Percentiles rank a stretch among this genome's conserved stretches.
phyloP scores from a whole-genome alignment of 495 filamentous ascomycete species.

The Penicillium subrubescens region DNA sequence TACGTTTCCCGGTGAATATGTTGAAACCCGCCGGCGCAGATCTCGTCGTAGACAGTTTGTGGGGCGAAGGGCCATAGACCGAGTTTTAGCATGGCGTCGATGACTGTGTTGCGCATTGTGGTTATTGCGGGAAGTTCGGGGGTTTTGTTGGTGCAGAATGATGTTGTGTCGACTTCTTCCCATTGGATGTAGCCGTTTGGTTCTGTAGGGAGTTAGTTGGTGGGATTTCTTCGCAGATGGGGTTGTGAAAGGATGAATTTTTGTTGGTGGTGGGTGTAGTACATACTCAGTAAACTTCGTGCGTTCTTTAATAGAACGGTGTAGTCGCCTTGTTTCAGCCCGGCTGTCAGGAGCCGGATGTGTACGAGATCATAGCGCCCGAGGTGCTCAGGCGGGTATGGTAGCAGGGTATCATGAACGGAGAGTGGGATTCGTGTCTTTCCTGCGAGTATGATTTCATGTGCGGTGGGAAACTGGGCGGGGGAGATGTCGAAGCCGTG shows the following conservation, averaged over 20 bases:
- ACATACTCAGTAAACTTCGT: constrained; percentile 35
- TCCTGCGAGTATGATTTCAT: constrained; percentile 4
- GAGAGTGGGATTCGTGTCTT: constrained; percentile 14
- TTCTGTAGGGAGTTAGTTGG: constrained; percentile 16
- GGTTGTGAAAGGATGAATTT: not conserved
- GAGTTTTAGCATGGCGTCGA: constrained; percentile 19
- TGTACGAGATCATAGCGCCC: constrained; percentile 41
- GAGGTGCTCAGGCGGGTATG: constrained; percentile 31
- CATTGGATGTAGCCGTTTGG: constrained; percentile 42
- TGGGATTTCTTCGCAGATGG: not conserved
- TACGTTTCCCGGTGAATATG: constrained; percentile 16
- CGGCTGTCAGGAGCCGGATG: constrained; percentile 32
- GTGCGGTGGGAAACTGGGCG: constrained; percentile 27
- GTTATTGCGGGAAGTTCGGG: constrained; percentile 14
- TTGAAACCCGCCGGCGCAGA: constrained; percentile 3
- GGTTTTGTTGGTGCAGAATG: constrained; percentile 18
- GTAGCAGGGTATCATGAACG: constrained; percentile 34
- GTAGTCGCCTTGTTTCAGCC: constrained; percentile 28
- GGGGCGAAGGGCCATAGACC: constrained; percentile 20
- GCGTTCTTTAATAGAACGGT: constrained; percentile 25
- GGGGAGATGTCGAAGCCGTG: constrained; percentile 44
- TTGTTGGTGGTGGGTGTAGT: not conserved
- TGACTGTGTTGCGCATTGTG: constrained; percentile 10
- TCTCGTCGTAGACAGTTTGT: constrained; percentile 16
- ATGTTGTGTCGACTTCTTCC: constrained; percentile 34